Conservation (phyloP, 2,329 filamentous ascomycete species). For the Verticillium isaacii region DNA sequence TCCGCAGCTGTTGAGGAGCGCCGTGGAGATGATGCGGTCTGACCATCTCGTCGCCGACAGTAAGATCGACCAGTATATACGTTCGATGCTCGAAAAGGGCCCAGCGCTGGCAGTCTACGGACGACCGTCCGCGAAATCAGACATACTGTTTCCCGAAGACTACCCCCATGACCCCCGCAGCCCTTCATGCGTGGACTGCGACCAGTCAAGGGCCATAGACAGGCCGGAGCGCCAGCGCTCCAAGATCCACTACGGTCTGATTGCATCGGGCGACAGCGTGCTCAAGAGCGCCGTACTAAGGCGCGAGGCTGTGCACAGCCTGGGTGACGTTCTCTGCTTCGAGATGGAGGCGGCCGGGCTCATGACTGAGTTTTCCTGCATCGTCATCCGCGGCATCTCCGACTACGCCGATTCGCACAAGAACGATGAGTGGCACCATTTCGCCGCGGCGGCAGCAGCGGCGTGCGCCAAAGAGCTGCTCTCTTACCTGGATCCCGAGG, state of each 20-base stretch:
- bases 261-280: conserved; percentile 13
- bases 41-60: background rate
- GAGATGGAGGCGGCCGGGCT: conserved; percentile 17
- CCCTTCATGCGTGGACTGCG: conserved; percentile 8
- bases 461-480: conserved; percentile 12
- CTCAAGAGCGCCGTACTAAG: conserved; percentile 2
- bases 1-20: conserved; percentile 10
- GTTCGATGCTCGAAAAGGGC: background rate
- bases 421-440: conserved; percentile 15
- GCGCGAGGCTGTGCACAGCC: background rate
- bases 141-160: conserved; percentile 1
- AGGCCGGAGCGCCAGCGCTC: conserved; percentile 4
- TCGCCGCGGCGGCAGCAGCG: conserved; percentile 13
- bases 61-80: background rate
- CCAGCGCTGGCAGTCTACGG: background rate
- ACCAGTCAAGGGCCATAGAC: conserved; percentile 1
- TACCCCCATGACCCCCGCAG: conserved; percentile 7
- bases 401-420: conserved; percentile 18
- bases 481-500: background rate
- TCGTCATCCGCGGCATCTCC: conserved; percentile 16
- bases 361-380: conserved; percentile 10
- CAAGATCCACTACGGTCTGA: conserved; percentile 13
- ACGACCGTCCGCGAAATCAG: background rate
- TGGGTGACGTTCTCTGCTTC: conserved; percentile 10
- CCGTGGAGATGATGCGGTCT: conserved; percentile 5